phyloP scores from a whole-genome alignment of 1,284 basidiomycete species.

The Heterobasidion irregulare region DNA sequence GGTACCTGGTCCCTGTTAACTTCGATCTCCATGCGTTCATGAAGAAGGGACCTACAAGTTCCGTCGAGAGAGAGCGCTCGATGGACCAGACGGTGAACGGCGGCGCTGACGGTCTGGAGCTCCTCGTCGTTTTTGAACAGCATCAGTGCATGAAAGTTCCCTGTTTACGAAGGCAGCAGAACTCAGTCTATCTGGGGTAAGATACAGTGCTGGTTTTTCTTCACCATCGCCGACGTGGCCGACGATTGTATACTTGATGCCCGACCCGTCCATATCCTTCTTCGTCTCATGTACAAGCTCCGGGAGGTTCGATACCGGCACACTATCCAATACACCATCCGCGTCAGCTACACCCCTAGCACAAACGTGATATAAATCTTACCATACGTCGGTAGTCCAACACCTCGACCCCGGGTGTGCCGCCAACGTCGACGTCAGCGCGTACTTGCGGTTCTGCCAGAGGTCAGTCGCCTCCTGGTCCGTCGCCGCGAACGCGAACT shows the following conservation, averaged over 20 bases:
- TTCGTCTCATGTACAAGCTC: conserved; percentile 69
- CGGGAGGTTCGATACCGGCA: conserved; percentile 69
- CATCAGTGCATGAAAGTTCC: conserved; percentile 64
- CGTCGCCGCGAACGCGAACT: conserved; percentile 71
- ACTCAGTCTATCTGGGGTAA: conserved; percentile 10
- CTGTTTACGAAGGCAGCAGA: conserved; percentile 17
- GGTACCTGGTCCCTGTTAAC: conserved; percentile 18
- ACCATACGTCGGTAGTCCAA: conserved; percentile 90
- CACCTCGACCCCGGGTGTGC: conserved; percentile 56
- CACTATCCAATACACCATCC: conserved; percentile 40
- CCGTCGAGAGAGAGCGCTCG: conserved; percentile 65
- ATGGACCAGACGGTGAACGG: conserved; percentile 62
- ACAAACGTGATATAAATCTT: conserved; percentile 5
- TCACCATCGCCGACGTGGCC: conserved; percentile 85
- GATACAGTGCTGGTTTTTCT: conserved; percentile 21
- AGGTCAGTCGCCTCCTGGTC: conserved; percentile 74
- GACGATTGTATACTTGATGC: conserved; percentile 65
- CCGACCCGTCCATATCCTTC: conserved; percentile 57
- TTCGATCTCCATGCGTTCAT: not conserved
- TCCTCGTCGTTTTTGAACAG: conserved; percentile 60
- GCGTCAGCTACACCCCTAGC: conserved; percentile 15
- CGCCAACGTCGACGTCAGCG: conserved; percentile 67
- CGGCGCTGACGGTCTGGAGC: conserved; percentile 40
- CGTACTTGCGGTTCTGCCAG: conserved; percentile 87
- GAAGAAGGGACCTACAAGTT: conserved; percentile 42